Evolutionary conservation across 495 filamentous ascomycete genomes (phyloP).

Genomic region (Pseudotulostoma volvatum): DNA sequence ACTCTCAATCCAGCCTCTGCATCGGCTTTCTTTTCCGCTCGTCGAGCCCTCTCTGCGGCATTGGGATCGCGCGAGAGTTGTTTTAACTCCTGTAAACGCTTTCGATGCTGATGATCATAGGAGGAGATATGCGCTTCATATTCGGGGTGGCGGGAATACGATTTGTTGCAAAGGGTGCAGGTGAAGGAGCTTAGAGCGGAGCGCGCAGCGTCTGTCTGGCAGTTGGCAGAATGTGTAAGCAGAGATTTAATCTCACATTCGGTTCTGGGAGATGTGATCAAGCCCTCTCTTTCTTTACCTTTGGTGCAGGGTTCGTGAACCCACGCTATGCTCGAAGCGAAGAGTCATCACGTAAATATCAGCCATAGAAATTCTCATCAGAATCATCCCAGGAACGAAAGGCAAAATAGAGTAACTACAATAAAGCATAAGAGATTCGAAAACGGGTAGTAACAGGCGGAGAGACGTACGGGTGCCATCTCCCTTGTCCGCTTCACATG

Average conservation of each 20-base stretch:
- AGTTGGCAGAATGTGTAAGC: neutral
- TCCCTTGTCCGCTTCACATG: constrained; percentile 5
- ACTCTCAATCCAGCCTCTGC: constrained; percentile 30
- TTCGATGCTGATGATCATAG: constrained; percentile 47
- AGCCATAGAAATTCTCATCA: too few relatives aligned
- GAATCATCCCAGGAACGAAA: too few relatives aligned
- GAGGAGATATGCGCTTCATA: constrained; percentile 45
- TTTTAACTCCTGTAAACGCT: constrained; percentile 47
- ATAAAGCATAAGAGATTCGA: too few relatives aligned
- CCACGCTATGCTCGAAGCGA: constrained; percentile 17
- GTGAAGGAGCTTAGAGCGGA: constrained; percentile 82
- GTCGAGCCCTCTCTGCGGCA: constrained; percentile 43
- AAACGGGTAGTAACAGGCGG: neutral
- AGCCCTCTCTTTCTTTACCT: too few relatives aligned
- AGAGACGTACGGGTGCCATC: constrained; percentile 10
- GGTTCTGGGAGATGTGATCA: neutral
- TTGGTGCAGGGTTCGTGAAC: constrained; percentile 35
- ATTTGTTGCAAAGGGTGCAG: constrained; percentile 47
- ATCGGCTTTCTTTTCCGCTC: constrained; percentile 55
- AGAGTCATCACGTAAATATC: constrained; percentile 1
- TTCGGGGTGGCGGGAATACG: constrained; percentile 43
- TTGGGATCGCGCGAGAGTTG: constrained; percentile 41
- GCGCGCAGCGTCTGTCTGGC: constrained; percentile 66
- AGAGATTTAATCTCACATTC: neutral
- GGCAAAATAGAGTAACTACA: too few relatives aligned